A percentile compares a stretch with the other conserved stretches of the same genome.
Conservation (phyloP, 495 filamentous ascomycete species). For the Tuber microsphaerosporum region DNA sequence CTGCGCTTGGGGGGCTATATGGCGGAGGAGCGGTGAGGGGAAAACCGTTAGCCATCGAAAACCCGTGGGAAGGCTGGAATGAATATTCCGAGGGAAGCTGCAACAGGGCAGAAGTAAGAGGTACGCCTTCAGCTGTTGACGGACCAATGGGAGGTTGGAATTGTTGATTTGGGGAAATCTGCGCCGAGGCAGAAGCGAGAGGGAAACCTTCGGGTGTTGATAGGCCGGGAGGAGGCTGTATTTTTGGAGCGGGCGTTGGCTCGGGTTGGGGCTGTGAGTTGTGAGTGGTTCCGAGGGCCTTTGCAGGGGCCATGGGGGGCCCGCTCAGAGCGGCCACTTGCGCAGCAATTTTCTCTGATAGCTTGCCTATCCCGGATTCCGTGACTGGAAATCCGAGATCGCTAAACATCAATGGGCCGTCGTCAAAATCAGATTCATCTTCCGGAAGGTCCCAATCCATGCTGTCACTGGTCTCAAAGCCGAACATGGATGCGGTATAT, state of each 20-base stretch:
- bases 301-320: background rate
- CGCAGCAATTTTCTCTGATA: background rate
- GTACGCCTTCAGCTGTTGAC: background rate
- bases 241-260: background rate
- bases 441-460: slow-evolving; percentile 22
- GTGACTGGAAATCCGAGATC: slow-evolving; percentile 7
- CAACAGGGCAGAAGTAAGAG: background rate
- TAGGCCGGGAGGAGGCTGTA: slow-evolving; percentile 3
- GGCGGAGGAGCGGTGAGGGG: slow-evolving; percentile 14
- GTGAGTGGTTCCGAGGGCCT: background rate
- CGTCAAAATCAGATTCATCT: slow-evolving; percentile 24
- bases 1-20: background rate
- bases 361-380: background rate
- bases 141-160: background rate
- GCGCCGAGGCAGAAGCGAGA: background rate
- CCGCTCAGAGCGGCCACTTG: background rate
- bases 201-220: slow-evolving; percentile 6
- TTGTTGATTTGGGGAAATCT: background rate
- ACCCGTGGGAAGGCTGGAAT: background rate
- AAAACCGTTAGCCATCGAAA: slow-evolving; percentile 1
- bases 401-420: slow-evolving; percentile 7
- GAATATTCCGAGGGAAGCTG: background rate
- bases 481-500: slow-evolving; percentile 17
- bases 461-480: slow-evolving; percentile 10
- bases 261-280: background rate